Evolutionary conservation across 352 stramenopile species (phyloP), one percentile per base, ranked within the genome.

Genomic region (Elongisporangium prolatum): DNA sequence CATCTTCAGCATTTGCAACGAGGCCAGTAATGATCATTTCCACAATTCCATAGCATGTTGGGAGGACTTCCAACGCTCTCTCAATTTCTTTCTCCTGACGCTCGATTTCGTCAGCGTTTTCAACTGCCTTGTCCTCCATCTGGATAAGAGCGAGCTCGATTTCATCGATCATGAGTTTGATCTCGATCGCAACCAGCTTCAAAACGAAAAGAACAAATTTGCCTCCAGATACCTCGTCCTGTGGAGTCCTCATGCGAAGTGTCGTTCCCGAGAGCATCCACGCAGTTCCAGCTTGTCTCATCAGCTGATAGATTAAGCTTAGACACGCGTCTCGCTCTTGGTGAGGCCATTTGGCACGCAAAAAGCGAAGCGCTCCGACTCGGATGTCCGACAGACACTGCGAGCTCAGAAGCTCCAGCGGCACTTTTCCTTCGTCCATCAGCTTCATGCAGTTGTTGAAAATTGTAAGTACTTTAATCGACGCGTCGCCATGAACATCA

Each of bases 131-230:
- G 13, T 89, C 80, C n/a, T 90, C 80, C 57, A 89, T 71, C 60
- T 88, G 69, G 37, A 95, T 68, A 22, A 92, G 57, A 0, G 74
- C 75, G 1, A 87, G 60, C 59, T 93, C 84, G 4, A 89, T 80
- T 57, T 95, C 86, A 49, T 95, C 86, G 13, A 95, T 56, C 75
- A 93, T 88, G 22, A 95, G 66, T 50, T 95, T 95, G 60, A 89
- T 88, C 81, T 93, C 84, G 49, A 93, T 78, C 2, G 81, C 70
- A n/a, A 89, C 76, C 4, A 93, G 74, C 56, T 91, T 93, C 44
- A 93, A 67, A 25, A 91, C 58, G 20, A 93, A 80, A 13, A 91
- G 50, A 18, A 89, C 68, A 52, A 91, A 91, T 70, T 90, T 93
- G 4, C 80, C 79, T 4, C 69, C 69, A 0, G 78, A 85, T 0